These are phyloP conservation scores for Isatis lusitanica DNA, from an alignment of 441 rosid species.

Conservation along the genomic window DNA sequence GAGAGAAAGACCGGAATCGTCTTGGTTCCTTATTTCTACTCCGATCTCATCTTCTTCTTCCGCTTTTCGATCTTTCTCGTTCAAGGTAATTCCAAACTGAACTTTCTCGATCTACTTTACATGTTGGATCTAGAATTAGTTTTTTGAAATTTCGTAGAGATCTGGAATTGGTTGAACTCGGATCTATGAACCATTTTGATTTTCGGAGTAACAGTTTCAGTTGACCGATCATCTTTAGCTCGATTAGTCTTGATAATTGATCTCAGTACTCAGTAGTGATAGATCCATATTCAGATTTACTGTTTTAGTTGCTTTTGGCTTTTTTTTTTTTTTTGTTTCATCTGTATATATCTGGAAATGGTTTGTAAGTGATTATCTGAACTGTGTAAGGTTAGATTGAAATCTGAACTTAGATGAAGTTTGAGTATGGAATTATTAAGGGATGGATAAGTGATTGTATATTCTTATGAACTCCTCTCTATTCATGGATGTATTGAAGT, in stretches of 20 bases:
- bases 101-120: slow-evolving; percentile 29
- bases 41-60: slow-evolving; percentile 29
- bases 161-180: slow-evolving; percentile 15
- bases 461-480: neutral
- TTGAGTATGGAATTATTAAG: neutral
- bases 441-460: neutral
- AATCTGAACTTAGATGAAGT: neutral
- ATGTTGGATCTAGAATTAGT: slow-evolving; percentile 22
- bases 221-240: slow-evolving; percentile 29
- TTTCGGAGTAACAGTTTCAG: neutral
- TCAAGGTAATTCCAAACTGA: slow-evolving; percentile 18
- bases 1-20: slow-evolving; percentile 22
- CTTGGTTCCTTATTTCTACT: slow-evolving; percentile 9
- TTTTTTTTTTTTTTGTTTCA: neutral
- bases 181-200: slow-evolving; percentile 6
- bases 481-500: neutral
- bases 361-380: slow-evolving; percentile 16
- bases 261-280: slow-evolving; percentile 1
- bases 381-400: neutral
- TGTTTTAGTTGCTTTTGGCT: neutral
- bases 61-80: slow-evolving; percentile 15
- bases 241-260: neutral
- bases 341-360: slow-evolving; percentile 10
- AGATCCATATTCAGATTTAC: slow-evolving; percentile 22
- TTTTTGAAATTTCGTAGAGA: neutral